phyloP scores from a whole-genome alignment of 495 filamentous ascomycete species.

The Hypoxylon lienhwacheense region DNA sequence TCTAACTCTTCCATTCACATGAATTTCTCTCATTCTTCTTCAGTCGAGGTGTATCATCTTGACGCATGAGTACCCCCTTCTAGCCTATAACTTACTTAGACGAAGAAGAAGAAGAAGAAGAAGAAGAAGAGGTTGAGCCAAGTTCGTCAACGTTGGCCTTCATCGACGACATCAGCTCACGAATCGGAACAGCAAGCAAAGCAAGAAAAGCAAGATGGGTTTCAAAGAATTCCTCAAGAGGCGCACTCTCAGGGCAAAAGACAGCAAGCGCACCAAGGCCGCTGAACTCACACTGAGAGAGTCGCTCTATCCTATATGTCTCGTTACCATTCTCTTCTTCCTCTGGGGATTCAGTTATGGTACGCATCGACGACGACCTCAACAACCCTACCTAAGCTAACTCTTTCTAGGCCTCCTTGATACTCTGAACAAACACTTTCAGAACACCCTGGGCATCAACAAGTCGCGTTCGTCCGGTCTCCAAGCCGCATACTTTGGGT shows the following conservation, averaged over 20 bases:
- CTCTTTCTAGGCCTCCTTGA: slow-evolving; percentile 59
- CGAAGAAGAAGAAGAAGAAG: too few relatives aligned
- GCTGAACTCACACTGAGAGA: slow-evolving; percentile 62
- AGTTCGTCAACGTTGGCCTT: slow-evolving; percentile 38
- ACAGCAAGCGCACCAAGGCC: slow-evolving; percentile 57
- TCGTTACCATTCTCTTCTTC: slow-evolving; percentile 79
- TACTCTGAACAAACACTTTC: slow-evolving; percentile 47
- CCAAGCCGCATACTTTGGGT: slow-evolving; percentile 45
- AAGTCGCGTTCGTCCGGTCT: slow-evolving; percentile 41
- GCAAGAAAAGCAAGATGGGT: slow-evolving; percentile 41
- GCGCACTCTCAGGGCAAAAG: slow-evolving; percentile 43
- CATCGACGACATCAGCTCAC: not conserved
- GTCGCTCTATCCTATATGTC: slow-evolving; percentile 51
- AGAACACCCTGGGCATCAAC: slow-evolving; percentile 40
- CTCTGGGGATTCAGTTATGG: slow-evolving; percentile 82
- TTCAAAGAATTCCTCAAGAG: slow-evolving; percentile 39
- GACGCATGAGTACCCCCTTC: too few relatives aligned
- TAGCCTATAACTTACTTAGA: too few relatives aligned
- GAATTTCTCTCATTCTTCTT: too few relatives aligned
- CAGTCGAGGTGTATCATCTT: too few relatives aligned
- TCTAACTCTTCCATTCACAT: too few relatives aligned
- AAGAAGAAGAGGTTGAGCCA: slow-evolving; percentile 41
- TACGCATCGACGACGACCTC: slow-evolving; percentile 4
- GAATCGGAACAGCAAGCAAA: too few relatives aligned
- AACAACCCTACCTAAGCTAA: slow-evolving; percentile 2